Base-by-base conservation (phyloP, 352 stramenopile genomes). In the Thraustochytrium striatum region DNA sequence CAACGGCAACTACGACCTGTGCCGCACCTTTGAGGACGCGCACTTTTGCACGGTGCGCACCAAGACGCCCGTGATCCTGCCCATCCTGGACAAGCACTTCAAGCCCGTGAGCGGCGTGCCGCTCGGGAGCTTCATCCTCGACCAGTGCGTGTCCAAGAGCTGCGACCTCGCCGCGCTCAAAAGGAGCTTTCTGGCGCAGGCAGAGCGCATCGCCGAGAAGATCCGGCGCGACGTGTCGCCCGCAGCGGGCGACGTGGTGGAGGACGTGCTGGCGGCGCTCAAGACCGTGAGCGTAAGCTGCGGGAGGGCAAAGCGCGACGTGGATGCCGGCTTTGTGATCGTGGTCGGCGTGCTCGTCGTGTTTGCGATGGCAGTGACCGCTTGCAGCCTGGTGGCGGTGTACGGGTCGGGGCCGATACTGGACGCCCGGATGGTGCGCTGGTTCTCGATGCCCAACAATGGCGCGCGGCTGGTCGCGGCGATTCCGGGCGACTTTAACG, bases 1-100 rank as follows among this genome's bases (percentile, higher is more conserved):
- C 58, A 33, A 80, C 11, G 70, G 70, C 19, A 80, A 80, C 38
- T 80, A 80, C 38, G 70, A 80, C 50, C 41, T 80, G 25, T 80
- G 70, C 58, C n/a, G 38, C 1, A 80, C 70, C 36, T 80, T 80
- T 81, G 61, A 58, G 0, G 25, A 69, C 13, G 70, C 70, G 36
- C 70, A 80, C 43, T 80, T 79, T 81, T 80, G 70, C 47, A 8
- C 21, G 16, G 16, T 80, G 13, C 5, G 25, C 3, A 65, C 50
- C 13, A n/a, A 3, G 21, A 57, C 57, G 25, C 28, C 38, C 25
- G 30, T 80, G 0, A 5, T 59, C 16, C 32, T 80, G 58, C 70
- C 70, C 1, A 11, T 72, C 16, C 36, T 80, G 19, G 41, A 52
- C 41, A 72, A 57, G 16, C 39, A 72, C 13, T 35, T 80, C 47